These are phyloP conservation scores for Phaeoacremonium minimum DNA, from an alignment of 2,329 filamentous ascomycete genomes.

Conservation along the genomic window DNA sequence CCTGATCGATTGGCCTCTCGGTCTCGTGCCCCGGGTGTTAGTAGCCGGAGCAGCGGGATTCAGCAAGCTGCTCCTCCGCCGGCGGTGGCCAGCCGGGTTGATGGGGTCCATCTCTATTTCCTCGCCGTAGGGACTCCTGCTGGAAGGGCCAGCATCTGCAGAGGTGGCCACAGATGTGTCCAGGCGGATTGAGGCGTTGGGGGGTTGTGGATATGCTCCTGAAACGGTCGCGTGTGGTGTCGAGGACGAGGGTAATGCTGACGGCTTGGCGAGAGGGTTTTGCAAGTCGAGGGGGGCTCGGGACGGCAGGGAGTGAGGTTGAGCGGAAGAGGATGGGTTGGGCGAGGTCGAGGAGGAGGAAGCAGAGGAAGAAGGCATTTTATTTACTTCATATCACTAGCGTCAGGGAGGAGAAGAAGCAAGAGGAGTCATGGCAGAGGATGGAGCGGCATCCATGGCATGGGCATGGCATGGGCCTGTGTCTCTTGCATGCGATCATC, in stretches of 20 bases:
- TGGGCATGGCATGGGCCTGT: no score
- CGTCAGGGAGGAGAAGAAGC: no score
- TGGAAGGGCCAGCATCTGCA: slow-evolving; percentile 8
- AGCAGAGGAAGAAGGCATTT: slow-evolving; percentile 11
- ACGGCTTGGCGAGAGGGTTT: slow-evolving; percentile 4
- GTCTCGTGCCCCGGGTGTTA: slow-evolving; percentile 16
- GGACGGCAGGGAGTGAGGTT: slow-evolving; percentile 6
- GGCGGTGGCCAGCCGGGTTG: slow-evolving; percentile 42
- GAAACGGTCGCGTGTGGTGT: slow-evolving; percentile 5
- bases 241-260: slow-evolving; percentile 1
- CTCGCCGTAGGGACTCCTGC: slow-evolving; percentile 15
- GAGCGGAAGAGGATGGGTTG: slow-evolving; percentile 4
- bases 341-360: slow-evolving; percentile 6
- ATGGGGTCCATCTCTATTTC: slow-evolving; percentile 55
- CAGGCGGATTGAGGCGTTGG: not conserved
- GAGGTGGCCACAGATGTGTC: slow-evolving; percentile 5
- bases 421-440: no score
- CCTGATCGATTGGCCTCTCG: slow-evolving; percentile 19
- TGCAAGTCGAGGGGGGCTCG: slow-evolving; percentile 6
- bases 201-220: not conserved
- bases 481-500: no score
- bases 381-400: no score
- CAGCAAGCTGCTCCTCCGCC: slow-evolving; percentile 52
- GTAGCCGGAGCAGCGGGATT: slow-evolving; percentile 25
- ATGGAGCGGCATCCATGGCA: no score